Percentiles rank a stretch among this genome's conserved stretches.
These are phyloP conservation scores for Fistulinella prunicolor DNA, from an alignment of 768 basidiomycete species.

Conservation along the genomic window DNA sequence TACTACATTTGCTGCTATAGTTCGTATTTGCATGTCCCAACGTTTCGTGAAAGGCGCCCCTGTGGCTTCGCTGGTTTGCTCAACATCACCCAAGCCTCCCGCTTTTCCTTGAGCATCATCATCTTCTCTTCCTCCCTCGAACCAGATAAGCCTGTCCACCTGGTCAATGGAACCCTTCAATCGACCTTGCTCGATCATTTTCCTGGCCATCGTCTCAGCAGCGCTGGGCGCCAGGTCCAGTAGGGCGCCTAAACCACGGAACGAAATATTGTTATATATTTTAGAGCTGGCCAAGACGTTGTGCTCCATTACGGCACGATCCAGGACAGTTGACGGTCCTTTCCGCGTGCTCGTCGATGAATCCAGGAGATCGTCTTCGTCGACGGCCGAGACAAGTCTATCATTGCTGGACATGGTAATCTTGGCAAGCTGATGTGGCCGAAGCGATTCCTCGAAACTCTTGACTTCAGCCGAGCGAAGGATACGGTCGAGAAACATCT, in stretches of 20 bases:
- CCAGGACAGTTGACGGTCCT: conserved; percentile 93
- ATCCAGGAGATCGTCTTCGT: conserved; percentile 53
- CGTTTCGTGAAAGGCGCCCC: conserved; percentile 88
- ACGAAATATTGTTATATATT: conserved; percentile 97
- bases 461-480: conserved; percentile 86
- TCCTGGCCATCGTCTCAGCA: conserved; percentile 95
- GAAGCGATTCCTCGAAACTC: conserved; percentile 83
- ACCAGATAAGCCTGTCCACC: conserved; percentile 91
- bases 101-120: conserved; percentile 94
- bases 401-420: conserved; percentile 84
- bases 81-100: conserved; percentile 85
- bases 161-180: conserved; percentile 94
- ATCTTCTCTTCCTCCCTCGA: conserved; percentile 83
- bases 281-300: conserved; percentile 95
- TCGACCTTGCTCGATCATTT: conserved; percentile 98
- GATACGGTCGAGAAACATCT: conserved; percentile 99
- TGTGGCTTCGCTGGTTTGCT: conserved; percentile 84
- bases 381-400: conserved; percentile 64
- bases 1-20: conserved; percentile 81
- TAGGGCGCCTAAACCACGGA: conserved; percentile 86
- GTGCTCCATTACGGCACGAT: conserved; percentile 98
- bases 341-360: conserved; percentile 70
- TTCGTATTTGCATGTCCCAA: conserved; percentile 93
- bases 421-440: conserved; percentile 92
- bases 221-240: conserved; percentile 88